Conservation (phyloP, 305 asterid genomes). For the Fraxinus greggii region DNA sequence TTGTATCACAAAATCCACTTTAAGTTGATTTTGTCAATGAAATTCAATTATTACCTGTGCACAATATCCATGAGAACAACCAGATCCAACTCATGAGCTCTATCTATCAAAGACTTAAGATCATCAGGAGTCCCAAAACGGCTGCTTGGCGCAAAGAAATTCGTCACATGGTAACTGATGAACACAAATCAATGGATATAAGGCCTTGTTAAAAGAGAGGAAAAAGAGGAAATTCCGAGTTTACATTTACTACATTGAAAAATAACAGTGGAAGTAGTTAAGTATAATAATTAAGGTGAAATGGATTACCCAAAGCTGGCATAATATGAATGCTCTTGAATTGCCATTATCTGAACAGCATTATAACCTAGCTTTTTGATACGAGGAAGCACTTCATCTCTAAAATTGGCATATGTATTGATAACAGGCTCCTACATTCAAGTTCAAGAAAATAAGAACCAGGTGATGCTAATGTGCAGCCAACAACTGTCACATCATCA, state of each 20-base stretch:
- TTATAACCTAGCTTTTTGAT: slow-evolving; percentile 95
- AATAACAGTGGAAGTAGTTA: slow-evolving; percentile 1
- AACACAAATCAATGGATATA: slow-evolving; percentile 23
- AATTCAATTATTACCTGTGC: slow-evolving; percentile 65
- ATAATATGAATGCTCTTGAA: slow-evolving; percentile 99
- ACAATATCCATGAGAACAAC: slow-evolving; percentile 98
- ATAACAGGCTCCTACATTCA: slow-evolving; percentile 81
- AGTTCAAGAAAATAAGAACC: slow-evolving; percentile 19
- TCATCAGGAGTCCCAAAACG: slow-evolving; percentile 99
- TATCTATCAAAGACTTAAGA: slow-evolving; percentile 95
- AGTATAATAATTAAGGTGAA: slow-evolving; percentile 10
- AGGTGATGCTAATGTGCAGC: slow-evolving; percentile 11
- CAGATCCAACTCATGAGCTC: slow-evolving; percentile 94
- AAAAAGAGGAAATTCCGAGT: slow-evolving; percentile 9
- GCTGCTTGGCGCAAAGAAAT: slow-evolving; percentile 99
- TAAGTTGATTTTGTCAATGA: slow-evolving; percentile 9
- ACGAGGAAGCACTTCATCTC: slow-evolving; percentile 97
- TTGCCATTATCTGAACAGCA: slow-evolving; percentile 99
- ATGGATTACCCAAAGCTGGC: slow-evolving; percentile 91
- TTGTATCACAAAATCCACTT: slow-evolving; percentile 16
- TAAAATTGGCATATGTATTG: slow-evolving; percentile 84
- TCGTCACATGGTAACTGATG: slow-evolving; percentile 94
- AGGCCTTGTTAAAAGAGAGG: slow-evolving; percentile 30
- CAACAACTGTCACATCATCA: slow-evolving; percentile 13
- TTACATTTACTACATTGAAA: background rate